Conservation (phyloP, 2,329 filamentous ascomycete species). For the Aspergillus uvarum region DNA sequence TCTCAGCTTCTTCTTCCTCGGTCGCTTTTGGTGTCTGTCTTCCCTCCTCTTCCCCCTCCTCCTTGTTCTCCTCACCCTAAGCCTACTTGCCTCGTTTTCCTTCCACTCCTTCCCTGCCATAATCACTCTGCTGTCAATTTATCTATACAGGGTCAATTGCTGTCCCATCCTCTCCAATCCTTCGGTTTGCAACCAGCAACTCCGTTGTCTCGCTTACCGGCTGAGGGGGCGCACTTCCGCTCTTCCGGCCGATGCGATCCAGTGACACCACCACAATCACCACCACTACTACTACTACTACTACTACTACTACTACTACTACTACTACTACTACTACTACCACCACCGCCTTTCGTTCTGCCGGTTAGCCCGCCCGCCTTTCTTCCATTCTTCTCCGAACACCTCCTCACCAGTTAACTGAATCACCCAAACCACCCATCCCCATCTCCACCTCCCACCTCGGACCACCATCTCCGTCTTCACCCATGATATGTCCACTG, state of each 20-base stretch:
- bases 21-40: slow-evolving; percentile 1
- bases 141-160: background rate
- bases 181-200: background rate
- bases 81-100: background rate
- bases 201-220: slow-evolving; percentile 30
- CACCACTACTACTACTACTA: slow-evolving; percentile 9
- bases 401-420: slow-evolving; percentile 20
- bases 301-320: slow-evolving; percentile 7
- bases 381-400: slow-evolving; percentile 8
- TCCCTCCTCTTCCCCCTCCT: background rate
- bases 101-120: slow-evolving; percentile 1
- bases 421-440: slow-evolving; percentile 8
- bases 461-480: background rate
- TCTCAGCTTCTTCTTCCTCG: slow-evolving; percentile 7
- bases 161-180: background rate
- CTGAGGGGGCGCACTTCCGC: slow-evolving; percentile 36
- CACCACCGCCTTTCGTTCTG: background rate
- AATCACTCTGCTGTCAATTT: background rate
- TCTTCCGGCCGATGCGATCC: slow-evolving; percentile 34
- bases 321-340: background rate
- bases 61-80: slow-evolving; percentile 10
- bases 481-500: slow-evolving; percentile 20
- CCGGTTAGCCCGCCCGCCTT: background rate
- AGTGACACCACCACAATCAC: slow-evolving; percentile 28
- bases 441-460: slow-evolving; percentile 10